Evolutionary conservation across 371 early-diverging fungal genomes (phyloP).

Genomic region (Mortierella sp.): DNA sequence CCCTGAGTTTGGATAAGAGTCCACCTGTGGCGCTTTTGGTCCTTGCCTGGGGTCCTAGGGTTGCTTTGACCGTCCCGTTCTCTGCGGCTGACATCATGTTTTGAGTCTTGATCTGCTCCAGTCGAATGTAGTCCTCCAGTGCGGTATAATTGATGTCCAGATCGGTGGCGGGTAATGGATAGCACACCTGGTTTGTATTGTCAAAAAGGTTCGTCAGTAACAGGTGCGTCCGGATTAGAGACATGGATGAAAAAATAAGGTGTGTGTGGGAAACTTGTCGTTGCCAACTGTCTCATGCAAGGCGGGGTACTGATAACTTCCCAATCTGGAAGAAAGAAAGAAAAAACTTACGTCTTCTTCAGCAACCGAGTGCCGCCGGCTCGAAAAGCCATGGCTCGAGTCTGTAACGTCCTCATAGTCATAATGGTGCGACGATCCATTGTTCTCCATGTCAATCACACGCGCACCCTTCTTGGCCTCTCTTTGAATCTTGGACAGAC

Average conservation of each 20-base stretch:
- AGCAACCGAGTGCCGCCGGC: constrained; percentile 52
- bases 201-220: neutral
- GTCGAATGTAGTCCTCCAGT: constrained; percentile 52
- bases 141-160: constrained; percentile 43
- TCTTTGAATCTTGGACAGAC: constrained; percentile 42
- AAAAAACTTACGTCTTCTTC: constrained; percentile 56
- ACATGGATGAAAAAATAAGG: neutral
- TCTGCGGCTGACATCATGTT: constrained; percentile 26
- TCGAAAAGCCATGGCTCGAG: constrained; percentile 46
- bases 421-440: constrained; percentile 47
- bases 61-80: neutral
- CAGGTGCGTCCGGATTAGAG: neutral
- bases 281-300: neutral
- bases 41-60: constrained; percentile 17
- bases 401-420: constrained; percentile 53
- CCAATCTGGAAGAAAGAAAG: neutral
- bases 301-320: neutral
- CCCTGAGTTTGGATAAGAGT: constrained; percentile 37
- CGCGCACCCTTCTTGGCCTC: constrained; percentile 42
- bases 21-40: constrained; percentile 29
- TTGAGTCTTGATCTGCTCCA: constrained; percentile 48
- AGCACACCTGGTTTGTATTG: constrained; percentile 40
- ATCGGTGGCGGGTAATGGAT: constrained; percentile 34
- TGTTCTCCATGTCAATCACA: constrained; percentile 49
- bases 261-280: neutral